These are phyloP conservation scores for Monosporozyma yasuniensis DNA, from an alignment of 805 yeast genomes.

Conservation along the genomic window DNA sequence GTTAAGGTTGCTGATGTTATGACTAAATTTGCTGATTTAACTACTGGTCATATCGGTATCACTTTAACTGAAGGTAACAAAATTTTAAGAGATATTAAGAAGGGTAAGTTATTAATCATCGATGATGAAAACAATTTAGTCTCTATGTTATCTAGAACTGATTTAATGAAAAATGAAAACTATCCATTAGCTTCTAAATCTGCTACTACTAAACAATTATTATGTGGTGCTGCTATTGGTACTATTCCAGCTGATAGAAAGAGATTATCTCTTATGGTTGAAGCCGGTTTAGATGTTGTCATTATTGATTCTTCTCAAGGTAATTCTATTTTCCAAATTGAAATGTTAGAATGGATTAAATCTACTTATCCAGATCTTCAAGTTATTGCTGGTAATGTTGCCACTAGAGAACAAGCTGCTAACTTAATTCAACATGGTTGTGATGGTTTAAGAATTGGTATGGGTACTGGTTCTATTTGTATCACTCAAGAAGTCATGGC, in stretches of 20 bases:
- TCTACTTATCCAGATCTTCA: conserved; percentile 66
- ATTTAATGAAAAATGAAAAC: conserved; percentile 88
- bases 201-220: conserved; percentile 82
- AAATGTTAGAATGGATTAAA: conserved; percentile 91
- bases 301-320: conserved; percentile 96
- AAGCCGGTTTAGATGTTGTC: conserved; percentile 95
- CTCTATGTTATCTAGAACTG: conserved; percentile 88
- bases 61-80: conserved; percentile 81
- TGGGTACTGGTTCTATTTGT: conserved; percentile 99
- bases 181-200: conserved; percentile 95
- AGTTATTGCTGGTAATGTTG: conserved; percentile 97
- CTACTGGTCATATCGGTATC: conserved; percentile 78
- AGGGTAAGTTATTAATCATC: conserved; percentile 94
- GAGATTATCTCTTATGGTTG: conserved; percentile 77
- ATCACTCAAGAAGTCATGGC: conserved; percentile 99
- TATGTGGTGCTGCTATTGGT: conserved; percentile 98
- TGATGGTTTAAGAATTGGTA: conserved; percentile 96
- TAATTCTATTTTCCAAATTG: conserved; percentile 87
- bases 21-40: conserved; percentile 63
- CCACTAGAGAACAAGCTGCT: conserved; percentile 98
- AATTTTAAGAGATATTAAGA: conserved; percentile 82
- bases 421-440: conserved; percentile 90
- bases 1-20: conserved; percentile 66
- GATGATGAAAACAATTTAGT: conserved; percentile 69
- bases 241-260: conserved; percentile 82